Evolutionary conservation across 2,329 filamentous ascomycete genomes (phyloP), one percentile per base, ranked within the genome.

Genomic region (Ambrosiella xylebori): DNA sequence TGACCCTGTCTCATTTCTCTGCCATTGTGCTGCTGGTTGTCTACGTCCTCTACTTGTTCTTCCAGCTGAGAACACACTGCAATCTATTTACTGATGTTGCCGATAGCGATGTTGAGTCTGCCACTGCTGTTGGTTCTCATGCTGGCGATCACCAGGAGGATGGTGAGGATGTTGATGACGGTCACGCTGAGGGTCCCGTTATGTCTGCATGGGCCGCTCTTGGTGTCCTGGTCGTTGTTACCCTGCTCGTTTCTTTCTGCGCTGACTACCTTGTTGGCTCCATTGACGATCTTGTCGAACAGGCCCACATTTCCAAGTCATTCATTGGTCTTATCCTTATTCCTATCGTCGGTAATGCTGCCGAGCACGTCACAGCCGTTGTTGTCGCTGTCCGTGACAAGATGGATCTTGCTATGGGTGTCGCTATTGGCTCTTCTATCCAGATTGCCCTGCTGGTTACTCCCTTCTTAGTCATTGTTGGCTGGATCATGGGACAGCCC

Each of bases 401-500:
- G 73, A 85, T 85, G 81, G 79, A 84, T 65, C 71, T 84, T 56
- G 67, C 86, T 37, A 86, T 91, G 73, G 84, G 85, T 47, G 86
- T 91, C 55, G 86, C 86, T 36, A 86, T 91, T 65, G 86, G 86
- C 51, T 88, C 84, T 60, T 87, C 84, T 68, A 82, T 91, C 67
- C 86, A 91, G 70, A 91, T 91, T 65, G 86, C 86, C 19, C 75
- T 91, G 51, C 81, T 89, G 50, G 86, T 91, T 53, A 90, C 86
- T 1, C 86, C 86, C 0, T 84, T 86, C 70, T 74, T 91, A 57
- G 86, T 91, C 57, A 81, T 91, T 63, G 75, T 90, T 41, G 86
- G 86, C 61, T 91, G 86, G 86, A 82, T 85, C 63, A 80, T 87
- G 69, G 76, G 77, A 57, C 73, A 80, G 62, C 77, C 80, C 27